A percentile compares a stretch with the other conserved stretches of the same genome.
Conservation (phyloP, 1,139 yeast genomes). For the Suhomyces chickasaworum region DNA sequence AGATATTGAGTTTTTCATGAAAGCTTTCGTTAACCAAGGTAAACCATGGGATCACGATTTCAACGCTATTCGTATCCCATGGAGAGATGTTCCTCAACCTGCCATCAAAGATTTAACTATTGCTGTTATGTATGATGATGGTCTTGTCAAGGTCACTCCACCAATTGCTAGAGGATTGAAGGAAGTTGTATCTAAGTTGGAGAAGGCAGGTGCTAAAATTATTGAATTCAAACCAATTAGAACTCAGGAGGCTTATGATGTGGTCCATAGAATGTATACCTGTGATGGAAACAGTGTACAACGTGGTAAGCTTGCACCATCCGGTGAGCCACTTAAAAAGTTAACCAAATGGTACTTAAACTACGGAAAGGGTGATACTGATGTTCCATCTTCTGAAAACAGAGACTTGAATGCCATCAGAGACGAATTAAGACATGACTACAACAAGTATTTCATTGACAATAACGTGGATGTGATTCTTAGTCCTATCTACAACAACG, state of each 20-base stretch:
- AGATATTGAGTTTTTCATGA: slow-evolving; percentile 66
- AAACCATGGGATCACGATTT: slow-evolving; percentile 72
- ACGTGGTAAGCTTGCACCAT: slow-evolving; percentile 48
- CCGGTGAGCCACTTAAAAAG: slow-evolving; percentile 67
- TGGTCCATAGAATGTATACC: slow-evolving; percentile 51
- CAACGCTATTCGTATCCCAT: slow-evolving; percentile 56
- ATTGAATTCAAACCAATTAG: slow-evolving; percentile 53
- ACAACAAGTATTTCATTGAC: slow-evolving; percentile 51
- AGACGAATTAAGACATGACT: slow-evolving; percentile 57
- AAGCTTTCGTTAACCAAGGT: slow-evolving; percentile 57
- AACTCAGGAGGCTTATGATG: slow-evolving; percentile 52
- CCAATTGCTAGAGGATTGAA: slow-evolving; percentile 48
- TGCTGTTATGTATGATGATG: slow-evolving; percentile 45
- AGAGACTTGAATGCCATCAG: slow-evolving; percentile 51
- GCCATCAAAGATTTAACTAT: slow-evolving; percentile 28
- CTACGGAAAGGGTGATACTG: slow-evolving; percentile 55
- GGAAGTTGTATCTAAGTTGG: slow-evolving; percentile 19
- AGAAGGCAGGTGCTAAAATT: slow-evolving; percentile 23
- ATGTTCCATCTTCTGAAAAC: slow-evolving; percentile 45
- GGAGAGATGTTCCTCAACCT: slow-evolving; percentile 56
- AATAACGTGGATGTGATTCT: slow-evolving; percentile 67
- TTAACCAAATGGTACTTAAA: slow-evolving; percentile 62
- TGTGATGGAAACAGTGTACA: slow-evolving; percentile 66
- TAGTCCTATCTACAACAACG: slow-evolving; percentile 69
- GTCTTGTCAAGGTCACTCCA: slow-evolving; percentile 47